phyloP scores from a whole-genome alignment of 2,329 filamentous ascomycete genomes.

The Trematosphaeria pertusa region DNA sequence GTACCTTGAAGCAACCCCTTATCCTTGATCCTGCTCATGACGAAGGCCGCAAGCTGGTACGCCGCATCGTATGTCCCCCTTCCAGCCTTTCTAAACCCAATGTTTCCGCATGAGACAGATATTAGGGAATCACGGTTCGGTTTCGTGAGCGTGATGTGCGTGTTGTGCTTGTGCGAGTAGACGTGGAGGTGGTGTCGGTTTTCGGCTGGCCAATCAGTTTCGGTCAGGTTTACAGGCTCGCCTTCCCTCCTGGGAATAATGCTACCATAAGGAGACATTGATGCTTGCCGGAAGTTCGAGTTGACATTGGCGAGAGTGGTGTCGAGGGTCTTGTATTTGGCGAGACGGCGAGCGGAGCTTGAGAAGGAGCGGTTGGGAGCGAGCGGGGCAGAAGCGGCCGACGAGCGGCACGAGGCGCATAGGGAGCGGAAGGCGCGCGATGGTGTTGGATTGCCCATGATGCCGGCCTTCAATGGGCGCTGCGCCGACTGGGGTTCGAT shows the following conservation, averaged over 20 bases:
- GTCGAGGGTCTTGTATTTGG: slow-evolving; percentile 15
- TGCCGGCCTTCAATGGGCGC: slow-evolving; percentile 14
- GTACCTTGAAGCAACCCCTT: slow-evolving; percentile 72
- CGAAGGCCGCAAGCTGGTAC: slow-evolving; percentile 85
- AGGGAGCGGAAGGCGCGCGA: slow-evolving; percentile 38
- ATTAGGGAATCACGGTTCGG: slow-evolving; percentile 82
- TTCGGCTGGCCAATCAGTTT: slow-evolving; percentile 40
- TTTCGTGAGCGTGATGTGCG: slow-evolving; percentile 86
- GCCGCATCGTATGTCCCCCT: slow-evolving; percentile 88
- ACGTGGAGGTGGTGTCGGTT: slow-evolving; percentile 88
- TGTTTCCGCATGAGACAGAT: slow-evolving; percentile 80
- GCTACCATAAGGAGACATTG: slow-evolving; percentile 15
- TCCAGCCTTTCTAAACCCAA: slow-evolving; percentile 86
- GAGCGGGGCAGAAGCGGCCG: slow-evolving; percentile 22
- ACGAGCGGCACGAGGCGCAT: slow-evolving; percentile 48
- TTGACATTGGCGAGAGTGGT: slow-evolving; percentile 21
- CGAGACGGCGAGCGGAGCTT: slow-evolving; percentile 26
- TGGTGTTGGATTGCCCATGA: slow-evolving; percentile 34
- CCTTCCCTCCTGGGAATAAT: slow-evolving; percentile 25
- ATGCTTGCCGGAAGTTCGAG: slow-evolving; percentile 23
- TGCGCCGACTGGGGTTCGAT: slow-evolving; percentile 7
- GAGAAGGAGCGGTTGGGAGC: slow-evolving; percentile 43
- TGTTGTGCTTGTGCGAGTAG: slow-evolving; percentile 90
- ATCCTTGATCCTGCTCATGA: slow-evolving; percentile 84
- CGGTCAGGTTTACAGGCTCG: slow-evolving; percentile 21